Evolutionary conservation across 2,329 filamentous ascomycete genomes (phyloP).

Genomic region (Zelopaecilomyces penicillatus): DNA sequence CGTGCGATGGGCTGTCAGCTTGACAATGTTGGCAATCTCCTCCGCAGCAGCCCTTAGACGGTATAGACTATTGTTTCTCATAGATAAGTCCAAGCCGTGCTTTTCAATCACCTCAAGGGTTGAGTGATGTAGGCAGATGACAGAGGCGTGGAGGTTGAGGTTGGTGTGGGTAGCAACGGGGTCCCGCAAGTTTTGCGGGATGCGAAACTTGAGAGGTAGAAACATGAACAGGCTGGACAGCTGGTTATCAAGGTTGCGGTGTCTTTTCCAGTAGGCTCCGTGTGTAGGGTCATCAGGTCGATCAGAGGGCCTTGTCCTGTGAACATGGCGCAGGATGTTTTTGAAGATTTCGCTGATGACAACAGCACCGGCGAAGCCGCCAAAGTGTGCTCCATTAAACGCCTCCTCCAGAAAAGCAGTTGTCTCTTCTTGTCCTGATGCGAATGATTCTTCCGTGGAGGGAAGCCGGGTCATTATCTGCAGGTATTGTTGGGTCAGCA

Average conservation of each 20-base stretch:
- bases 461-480: constrained; percentile 73
- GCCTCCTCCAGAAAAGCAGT: constrained; percentile 57
- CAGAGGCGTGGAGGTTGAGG: constrained; percentile 77
- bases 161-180: constrained; percentile 73
- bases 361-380: constrained; percentile 63
- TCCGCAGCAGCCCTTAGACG: constrained; percentile 72
- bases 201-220: constrained; percentile 63
- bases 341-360: constrained; percentile 74
- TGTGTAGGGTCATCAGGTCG: constrained; percentile 63
- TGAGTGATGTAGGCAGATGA: constrained; percentile 83
- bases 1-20: constrained; percentile 64
- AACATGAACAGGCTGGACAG: constrained; percentile 71
- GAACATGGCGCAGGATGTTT: constrained; percentile 70
- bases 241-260: constrained; percentile 73
- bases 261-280: constrained; percentile 78
- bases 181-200: constrained; percentile 61
- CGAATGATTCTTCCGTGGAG: constrained; percentile 67
- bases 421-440: constrained; percentile 53
- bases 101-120: constrained; percentile 77
- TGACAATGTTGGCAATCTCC: constrained; percentile 78
- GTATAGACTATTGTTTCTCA: constrained; percentile 62
- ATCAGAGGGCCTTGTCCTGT: constrained; percentile 62
- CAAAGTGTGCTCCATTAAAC: constrained; percentile 54
- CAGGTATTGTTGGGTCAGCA: not conserved
- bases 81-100: constrained; percentile 53